phyloP scores from a whole-genome alignment of 257 asterid species.

The Sherardia arvensis region DNA sequence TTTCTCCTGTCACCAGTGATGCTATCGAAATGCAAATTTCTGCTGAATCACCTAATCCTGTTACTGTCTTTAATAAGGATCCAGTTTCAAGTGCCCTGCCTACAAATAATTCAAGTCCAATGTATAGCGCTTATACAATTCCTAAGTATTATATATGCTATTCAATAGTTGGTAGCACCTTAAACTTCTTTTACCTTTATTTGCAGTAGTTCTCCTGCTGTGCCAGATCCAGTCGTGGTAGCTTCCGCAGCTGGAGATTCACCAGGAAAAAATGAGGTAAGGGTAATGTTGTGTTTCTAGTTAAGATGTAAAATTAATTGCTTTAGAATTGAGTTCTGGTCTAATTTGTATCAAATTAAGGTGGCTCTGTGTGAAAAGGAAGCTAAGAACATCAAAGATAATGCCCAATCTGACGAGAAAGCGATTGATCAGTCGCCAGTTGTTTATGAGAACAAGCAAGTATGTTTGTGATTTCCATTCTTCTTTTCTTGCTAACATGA shows the following conservation, averaged over 20 bases:
- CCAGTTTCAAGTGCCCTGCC: slow-evolving; percentile 20
- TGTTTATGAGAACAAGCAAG: slow-evolving; percentile 80
- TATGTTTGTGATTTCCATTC: slow-evolving; percentile 14
- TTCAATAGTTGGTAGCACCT: slow-evolving; percentile 17
- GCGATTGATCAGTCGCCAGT: slow-evolving; percentile 42
- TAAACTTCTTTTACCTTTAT: slow-evolving; percentile 9
- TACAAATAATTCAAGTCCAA: slow-evolving; percentile 28
- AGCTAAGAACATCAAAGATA: slow-evolving; percentile 27
- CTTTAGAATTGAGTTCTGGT: background rate
- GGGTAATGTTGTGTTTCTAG: slow-evolving; percentile 12
- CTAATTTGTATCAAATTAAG: slow-evolving; percentile 5
- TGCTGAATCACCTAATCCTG: slow-evolving; percentile 33
- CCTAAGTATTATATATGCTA: slow-evolving; percentile 3
- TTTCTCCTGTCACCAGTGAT: slow-evolving; percentile 29
- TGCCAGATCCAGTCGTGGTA: slow-evolving; percentile 37
- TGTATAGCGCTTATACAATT: slow-evolving; percentile 24
- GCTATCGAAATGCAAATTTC: slow-evolving; percentile 28
- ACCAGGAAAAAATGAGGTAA: slow-evolving; percentile 45
- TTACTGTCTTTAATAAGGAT: slow-evolving; percentile 27
- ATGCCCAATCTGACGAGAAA: slow-evolving; percentile 52
- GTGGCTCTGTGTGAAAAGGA: slow-evolving; percentile 39
- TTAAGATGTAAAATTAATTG: background rate
- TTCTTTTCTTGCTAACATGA: background rate
- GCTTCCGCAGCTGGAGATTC: slow-evolving; percentile 27
- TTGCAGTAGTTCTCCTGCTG: slow-evolving; percentile 37